Evolutionary conservation across 192 early-diverging fungal genomes (phyloP).

Genomic region (Coemansia sp.): DNA sequence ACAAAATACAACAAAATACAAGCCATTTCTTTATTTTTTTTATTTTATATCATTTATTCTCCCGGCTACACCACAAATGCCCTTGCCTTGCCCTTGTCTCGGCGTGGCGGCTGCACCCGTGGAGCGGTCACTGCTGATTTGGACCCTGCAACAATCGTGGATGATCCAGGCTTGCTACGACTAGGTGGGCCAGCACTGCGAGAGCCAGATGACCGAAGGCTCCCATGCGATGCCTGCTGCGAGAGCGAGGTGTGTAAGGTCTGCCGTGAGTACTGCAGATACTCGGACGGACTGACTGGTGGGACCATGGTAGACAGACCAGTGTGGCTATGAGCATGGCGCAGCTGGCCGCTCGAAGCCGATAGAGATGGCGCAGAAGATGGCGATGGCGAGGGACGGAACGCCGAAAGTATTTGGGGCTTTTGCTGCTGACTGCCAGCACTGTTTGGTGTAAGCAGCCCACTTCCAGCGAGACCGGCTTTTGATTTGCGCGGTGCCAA

Average conservation of each 20-base stretch:
- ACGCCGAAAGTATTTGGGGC: conserved; percentile 33
- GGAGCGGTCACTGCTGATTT: conserved; percentile 1
- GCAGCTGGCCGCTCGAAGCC: conserved; percentile 15
- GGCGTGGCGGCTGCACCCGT: conserved; percentile 9
- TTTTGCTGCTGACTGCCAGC: conserved; percentile 7
- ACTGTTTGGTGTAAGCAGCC: background rate
- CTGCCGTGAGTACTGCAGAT: conserved; percentile 48
- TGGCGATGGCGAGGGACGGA: conserved; percentile 12
- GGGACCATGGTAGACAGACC: conserved; percentile 33
- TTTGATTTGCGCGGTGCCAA: conserved; percentile 24
- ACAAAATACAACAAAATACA: background rate
- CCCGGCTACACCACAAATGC: conserved; percentile 29
- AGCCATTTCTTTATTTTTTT: background rate
- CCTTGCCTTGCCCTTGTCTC: conserved; percentile 41
- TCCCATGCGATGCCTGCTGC: conserved; percentile 11
- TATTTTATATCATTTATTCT: background rate
- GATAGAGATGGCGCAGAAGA: conserved; percentile 1
- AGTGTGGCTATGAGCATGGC: conserved; percentile 33
- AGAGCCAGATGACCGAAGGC: conserved; percentile 8
- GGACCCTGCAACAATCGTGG: background rate
- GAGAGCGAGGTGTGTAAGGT: conserved; percentile 41
- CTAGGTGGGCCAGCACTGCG: conserved; percentile 4
- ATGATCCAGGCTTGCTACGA: background rate
- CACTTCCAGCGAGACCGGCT: background rate
- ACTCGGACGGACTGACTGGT: conserved; percentile 46